A percentile compares a stretch with the other conserved stretches of the same genome.
Evolutionary conservation across 805 yeast species (phyloP).

Genomic region (Zygosaccharomyces bailii): DNA sequence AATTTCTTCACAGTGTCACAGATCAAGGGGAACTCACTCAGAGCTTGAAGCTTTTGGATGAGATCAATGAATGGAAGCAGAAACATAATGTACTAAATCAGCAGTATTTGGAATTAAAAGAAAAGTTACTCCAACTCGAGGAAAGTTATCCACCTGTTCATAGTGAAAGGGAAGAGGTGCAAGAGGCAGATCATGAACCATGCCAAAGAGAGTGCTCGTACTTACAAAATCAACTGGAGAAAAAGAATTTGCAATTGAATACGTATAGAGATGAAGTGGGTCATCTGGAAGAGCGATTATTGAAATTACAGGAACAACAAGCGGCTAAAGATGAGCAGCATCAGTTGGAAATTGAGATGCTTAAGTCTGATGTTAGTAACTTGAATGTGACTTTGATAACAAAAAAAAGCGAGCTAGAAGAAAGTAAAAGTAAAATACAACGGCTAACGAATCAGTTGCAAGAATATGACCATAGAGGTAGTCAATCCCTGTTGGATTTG

Average conservation of each 20-base stretch:
- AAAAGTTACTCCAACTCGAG: conserved; percentile 16
- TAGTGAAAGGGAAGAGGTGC: conserved; percentile 3
- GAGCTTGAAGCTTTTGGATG: conserved; percentile 23
- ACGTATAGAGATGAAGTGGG: conserved; percentile 8
- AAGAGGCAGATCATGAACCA: conserved; percentile 1
- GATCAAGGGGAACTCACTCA: conserved; percentile 28
- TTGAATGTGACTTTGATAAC: conserved; percentile 14
- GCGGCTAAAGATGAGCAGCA: conserved; percentile 11
- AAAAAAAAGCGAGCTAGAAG: conserved; percentile 17
- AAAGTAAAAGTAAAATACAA: conserved; percentile 14
- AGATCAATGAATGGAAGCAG: conserved; percentile 24
- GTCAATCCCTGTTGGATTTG: conserved; percentile 13
- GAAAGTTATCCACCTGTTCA: conserved; percentile 8
- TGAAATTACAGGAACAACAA: conserved; percentile 13
- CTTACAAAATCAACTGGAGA: conserved; percentile 8
- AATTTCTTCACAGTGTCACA: conserved; percentile 29
- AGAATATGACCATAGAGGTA: conserved; percentile 22
- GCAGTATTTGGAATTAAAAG: conserved; percentile 18
- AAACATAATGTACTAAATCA: conserved; percentile 15
- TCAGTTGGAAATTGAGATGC: conserved; percentile 10
- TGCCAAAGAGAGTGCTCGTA: conserved; percentile 1
- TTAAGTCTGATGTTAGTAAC: conserved; percentile 15
- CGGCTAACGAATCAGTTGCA: conserved; percentile 17
- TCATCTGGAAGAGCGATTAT: conserved; percentile 10
- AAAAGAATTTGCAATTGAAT: conserved; percentile 7